These are phyloP conservation scores for Omphalea diandra DNA, from an alignment of 441 rosid genomes.

Conservation along the genomic window DNA sequence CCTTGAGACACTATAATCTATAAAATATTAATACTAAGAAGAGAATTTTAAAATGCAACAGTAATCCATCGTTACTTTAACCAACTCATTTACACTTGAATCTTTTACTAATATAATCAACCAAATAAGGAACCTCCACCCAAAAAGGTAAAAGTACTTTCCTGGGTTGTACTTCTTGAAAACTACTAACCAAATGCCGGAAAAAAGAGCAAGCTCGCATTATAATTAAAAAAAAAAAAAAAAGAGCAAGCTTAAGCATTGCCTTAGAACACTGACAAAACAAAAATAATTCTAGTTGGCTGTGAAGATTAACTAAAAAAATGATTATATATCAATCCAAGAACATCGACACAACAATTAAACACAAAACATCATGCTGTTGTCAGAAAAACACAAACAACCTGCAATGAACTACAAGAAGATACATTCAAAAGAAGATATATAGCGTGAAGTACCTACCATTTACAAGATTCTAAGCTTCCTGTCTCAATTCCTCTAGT, in stretches of 20 bases:
- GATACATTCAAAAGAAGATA: too few relatives aligned
- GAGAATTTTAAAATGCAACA: too few relatives aligned
- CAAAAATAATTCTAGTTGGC: background rate
- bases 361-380: too few relatives aligned
- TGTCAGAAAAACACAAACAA: too few relatives aligned
- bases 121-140: constrained; percentile 5
- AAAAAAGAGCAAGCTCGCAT: too few relatives aligned
- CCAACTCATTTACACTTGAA: background rate
- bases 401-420: too few relatives aligned
- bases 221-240: background rate
- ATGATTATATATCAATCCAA: background rate
- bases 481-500: too few relatives aligned
- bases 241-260: too few relatives aligned
- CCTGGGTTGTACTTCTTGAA: background rate
- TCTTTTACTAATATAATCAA: background rate
- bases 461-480: too few relatives aligned
- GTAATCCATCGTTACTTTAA: background rate
- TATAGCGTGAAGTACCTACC: too few relatives aligned
- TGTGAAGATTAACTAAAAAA: background rate
- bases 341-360: background rate
- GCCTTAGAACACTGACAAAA: background rate
- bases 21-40: background rate
- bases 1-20: too few relatives aligned
- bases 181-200: background rate
- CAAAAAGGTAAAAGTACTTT: background rate